phyloP scores from a whole-genome alignment of 202 grass and related monocot genomes.

The Schoenoplectus tabernaemontani region DNA sequence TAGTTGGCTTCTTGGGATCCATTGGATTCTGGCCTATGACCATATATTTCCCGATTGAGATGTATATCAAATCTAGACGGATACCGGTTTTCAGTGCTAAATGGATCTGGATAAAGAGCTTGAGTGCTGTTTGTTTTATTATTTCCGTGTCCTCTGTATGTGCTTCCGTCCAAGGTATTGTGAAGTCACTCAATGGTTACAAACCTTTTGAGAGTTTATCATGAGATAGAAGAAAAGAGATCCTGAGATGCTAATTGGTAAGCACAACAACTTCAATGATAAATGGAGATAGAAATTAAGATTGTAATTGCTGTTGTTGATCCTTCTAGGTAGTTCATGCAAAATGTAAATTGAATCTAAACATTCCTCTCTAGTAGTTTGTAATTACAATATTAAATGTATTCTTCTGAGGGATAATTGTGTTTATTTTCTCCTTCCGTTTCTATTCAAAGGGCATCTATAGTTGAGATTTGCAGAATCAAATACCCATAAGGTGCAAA shows the following conservation, averaged over 20 bases:
- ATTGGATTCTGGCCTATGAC: constrained; percentile 95
- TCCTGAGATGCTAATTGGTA: not conserved
- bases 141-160: constrained; percentile 51
- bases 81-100: constrained; percentile 38
- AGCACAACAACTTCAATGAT: not conserved
- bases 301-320: constrained; percentile 2
- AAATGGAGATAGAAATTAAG: not conserved
- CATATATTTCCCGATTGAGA: constrained; percentile 82
- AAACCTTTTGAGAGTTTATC: constrained; percentile 63
- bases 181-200: constrained; percentile 46
- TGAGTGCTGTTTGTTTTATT: constrained; percentile 80
- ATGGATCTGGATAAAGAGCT: constrained; percentile 58
- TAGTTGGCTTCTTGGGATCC: constrained; percentile 69
- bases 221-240: constrained; percentile 15
- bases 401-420: not conserved
- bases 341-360: constrained; percentile 2
- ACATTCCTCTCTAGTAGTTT: not conserved
- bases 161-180: constrained; percentile 65
- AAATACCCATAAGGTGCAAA: too few species aligned
- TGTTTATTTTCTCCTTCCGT: too few species aligned
- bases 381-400: not conserved
- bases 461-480: too few species aligned
- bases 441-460: too few species aligned
- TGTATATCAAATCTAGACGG: constrained; percentile 62
- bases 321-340: not conserved